Evolutionary conservation across 345 rosid species (phyloP), one percentile per base, ranked within the genome.

Genomic region (Lepidium africanum): DNA sequence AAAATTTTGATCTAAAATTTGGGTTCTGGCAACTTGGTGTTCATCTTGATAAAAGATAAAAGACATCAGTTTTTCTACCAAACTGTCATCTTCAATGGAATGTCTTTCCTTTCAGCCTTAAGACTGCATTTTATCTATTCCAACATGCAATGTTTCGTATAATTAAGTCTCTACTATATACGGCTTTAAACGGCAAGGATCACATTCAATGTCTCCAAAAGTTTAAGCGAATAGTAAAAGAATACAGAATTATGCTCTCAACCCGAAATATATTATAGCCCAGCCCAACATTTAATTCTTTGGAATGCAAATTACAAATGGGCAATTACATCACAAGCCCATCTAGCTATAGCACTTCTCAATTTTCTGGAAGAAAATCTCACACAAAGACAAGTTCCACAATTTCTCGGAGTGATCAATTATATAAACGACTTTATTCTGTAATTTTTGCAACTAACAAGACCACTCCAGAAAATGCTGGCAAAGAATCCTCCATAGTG

Each of bases 141-240:
- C 13, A 46, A 9, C 13, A 46, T 2, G 27, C 27, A 0, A 46
- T 54, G 40, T 2, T 33, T 9, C n/a, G 27, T 0, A 54, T 54
- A 2, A 15, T 54, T 13, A 16, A 54, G n/a, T 41, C 59, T 0
- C 4, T 54, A 0, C n/a, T 35, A 1, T 9, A 54, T 4, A 54
- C 27, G 2, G 6, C 25, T 1, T 15, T 54, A 1, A 17, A 0
- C 0, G 35, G 11, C 0, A 0, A 11, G 0, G 16, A 57, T 0
- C 33, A 57, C 0, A 4, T 62, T 3, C 11, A 2, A 0, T 0
- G 6, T 0, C 32, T 62, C 0, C 2, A 16, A 0, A 16, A 62
- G 1, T 46, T 62, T 0, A 32, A 62, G 2, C 0, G 0, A 0
- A 25, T 30, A 0, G 3, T 42, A 0, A 15, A 30, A 0, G 0